Evolutionary conservation across 1,284 basidiomycete species (phyloP), one percentile per base, ranked within the genome.

Genomic region (Ceratobasidium sp.): DNA sequence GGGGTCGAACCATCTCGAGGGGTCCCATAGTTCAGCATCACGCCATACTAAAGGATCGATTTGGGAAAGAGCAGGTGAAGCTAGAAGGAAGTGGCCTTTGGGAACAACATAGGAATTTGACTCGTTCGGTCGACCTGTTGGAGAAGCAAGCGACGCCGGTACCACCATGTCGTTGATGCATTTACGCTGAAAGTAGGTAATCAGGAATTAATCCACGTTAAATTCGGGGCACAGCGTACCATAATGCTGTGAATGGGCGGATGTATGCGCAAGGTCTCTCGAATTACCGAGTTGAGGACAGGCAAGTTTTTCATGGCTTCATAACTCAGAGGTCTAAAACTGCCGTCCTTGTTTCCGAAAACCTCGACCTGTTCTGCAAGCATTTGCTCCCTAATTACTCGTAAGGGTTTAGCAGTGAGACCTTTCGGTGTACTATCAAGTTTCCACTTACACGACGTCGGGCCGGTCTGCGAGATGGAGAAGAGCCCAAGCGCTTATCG

Each of bases 191-290:
- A 88, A 84, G 22, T 2, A 76, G 22, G 56, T 2, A 3, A 24
- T 44, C 8, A 57, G 29, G n/a, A 22, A 45, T 47, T 33, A 24
- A 57, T 33, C 48, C 11, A n/a, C 62, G 50, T n/a, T 9, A 24
- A 27, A 19, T 3, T 33, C n/a, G 29, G 14, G 51, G 11, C 4
- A 57, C 73, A 33, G 63, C 77, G 57, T 63, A 80, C 79, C 51
- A 94, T 90, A 82, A 94, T 93, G 76, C 89, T 93, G 86, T 98
- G 96, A 79, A 98, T 94, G 1, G 96, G 96, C 33, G 96, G 93
- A 84, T 98, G 96, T 76, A 95, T 83, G 78, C 96, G 91, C 65
- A 98, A 89, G 0, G 96, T 97, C 84, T 98, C 96, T 66, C 95
- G 93, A 79, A 99, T 95, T 80, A 95, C 89, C 0, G 95, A 88